phyloP scores from a whole-genome alignment of 768 basidiomycete genomes.

The Clitopilus passeckerianus region DNA sequence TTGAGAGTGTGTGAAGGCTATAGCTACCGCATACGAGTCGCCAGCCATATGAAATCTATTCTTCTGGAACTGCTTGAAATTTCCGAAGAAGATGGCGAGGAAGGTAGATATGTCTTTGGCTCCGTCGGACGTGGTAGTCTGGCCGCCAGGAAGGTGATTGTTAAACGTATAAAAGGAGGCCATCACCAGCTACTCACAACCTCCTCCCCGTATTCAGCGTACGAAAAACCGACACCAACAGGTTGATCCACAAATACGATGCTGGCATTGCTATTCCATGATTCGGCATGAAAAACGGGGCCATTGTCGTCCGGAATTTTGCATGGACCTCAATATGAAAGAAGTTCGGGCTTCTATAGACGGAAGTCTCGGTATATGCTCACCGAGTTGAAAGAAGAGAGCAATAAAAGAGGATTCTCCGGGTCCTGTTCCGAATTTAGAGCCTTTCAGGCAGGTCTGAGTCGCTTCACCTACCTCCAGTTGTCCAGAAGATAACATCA shows the following conservation, averaged over 20 bases:
- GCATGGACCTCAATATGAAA: too few relatives aligned
- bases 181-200: slow-evolving; percentile 50
- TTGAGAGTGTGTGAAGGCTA: background rate
- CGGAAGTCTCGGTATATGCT: too few relatives aligned
- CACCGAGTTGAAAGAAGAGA: slow-evolving; percentile 66
- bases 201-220: slow-evolving; percentile 58
- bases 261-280: slow-evolving; percentile 67
- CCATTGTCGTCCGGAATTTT: slow-evolving; percentile 46
- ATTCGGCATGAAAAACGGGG: slow-evolving; percentile 49
- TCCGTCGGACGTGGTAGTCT: slow-evolving; percentile 64
- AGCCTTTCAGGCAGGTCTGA: background rate
- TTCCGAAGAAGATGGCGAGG: slow-evolving; percentile 68
- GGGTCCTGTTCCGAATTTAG: slow-evolving; percentile 4
- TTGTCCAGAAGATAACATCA: slow-evolving; percentile 57
- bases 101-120: slow-evolving; percentile 70
- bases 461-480: slow-evolving; percentile 31
- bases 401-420: slow-evolving; percentile 46
- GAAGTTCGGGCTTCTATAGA: too few relatives aligned
- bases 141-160: background rate
- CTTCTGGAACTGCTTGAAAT: slow-evolving; percentile 67
- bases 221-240: slow-evolving; percentile 56
- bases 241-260: slow-evolving; percentile 63
- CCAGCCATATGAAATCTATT: slow-evolving; percentile 62
- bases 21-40: slow-evolving; percentile 70
- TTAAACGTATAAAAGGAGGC: too few relatives aligned